Conservation (phyloP, 202 grass and related monocot genomes). For the Bolboschoenoplectus hybrid region DNA sequence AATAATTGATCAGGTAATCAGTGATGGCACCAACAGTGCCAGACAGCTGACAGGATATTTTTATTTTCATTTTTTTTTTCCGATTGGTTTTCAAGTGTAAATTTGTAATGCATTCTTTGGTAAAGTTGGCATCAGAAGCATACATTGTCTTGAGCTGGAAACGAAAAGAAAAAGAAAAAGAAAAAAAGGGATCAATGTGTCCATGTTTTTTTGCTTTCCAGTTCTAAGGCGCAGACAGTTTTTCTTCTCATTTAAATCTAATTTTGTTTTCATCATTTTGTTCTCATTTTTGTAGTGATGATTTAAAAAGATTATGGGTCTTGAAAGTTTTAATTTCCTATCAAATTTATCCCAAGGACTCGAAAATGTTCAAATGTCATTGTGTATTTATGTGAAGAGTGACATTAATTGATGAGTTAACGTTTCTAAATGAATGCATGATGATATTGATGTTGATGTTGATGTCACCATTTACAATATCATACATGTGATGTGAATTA, state of each 20-base stretch:
- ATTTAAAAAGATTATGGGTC: background rate
- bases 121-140: background rate
- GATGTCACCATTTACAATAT: background rate
- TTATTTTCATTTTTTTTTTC: constrained; percentile 15
- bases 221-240: background rate
- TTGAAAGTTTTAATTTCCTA: background rate
- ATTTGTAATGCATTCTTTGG: constrained; percentile 29
- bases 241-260: background rate
- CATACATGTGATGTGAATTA: background rate
- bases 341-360: background rate
- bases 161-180: background rate
- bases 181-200: background rate
- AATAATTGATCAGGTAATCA: constrained; percentile 6
- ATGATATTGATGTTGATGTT: background rate
- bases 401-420: background rate
- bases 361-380: background rate
- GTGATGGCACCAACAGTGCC: constrained; percentile 1
- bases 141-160: background rate
- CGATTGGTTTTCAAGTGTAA: constrained; percentile 14
- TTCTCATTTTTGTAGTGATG: background rate
- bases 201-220: background rate
- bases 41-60: background rate
- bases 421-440: background rate
- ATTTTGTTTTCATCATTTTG: background rate
- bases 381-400: background rate